Base-by-base conservation (phyloP, 257 asterid genomes). In the Solanum ossicruentum region DNA sequence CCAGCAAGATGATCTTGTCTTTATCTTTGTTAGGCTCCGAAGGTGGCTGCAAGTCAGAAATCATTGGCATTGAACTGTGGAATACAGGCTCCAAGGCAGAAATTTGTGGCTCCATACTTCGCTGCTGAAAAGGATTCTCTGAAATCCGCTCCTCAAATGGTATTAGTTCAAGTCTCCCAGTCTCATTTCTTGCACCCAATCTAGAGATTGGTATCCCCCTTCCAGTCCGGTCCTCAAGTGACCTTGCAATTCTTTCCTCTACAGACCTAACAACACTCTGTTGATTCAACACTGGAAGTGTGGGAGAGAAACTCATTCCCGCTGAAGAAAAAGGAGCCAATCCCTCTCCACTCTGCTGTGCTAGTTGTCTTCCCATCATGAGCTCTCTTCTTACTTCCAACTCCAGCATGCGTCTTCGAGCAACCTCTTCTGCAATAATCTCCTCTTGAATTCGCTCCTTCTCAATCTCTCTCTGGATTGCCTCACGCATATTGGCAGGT, bases 371-470 rank as follows among this genome's bases (percentile, higher is more conserved):
- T 86, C 90, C 94, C 85, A 89, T 83, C 92, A 83, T 89, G 54
- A 93, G 70, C 85, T 92, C 97, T 73, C 87, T 85, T 87, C 94
- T 89, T 70, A 92, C 96, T 86, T 93, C 97, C 70, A 88, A 92
- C 87, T 93, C 96, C 43, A 93, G 61, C 18, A 61, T 84, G 10
- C 90, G 92, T 84, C 93, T 94, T 86, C 90, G 85, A 7, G 88
- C 75, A 9, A 88, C 78, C 86, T 92, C 97, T 5, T 89, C 85
- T 73, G 83, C 85, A 72, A 92, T 91, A 56, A 94, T 90, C 85
- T 92, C 94, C 79, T 88, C 89, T 60, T 95, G 88, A 23, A 93
- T 92, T 26, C 56, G 82, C 78, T 91, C 90, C 88, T 92, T 93
- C 84, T 95, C 83, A 52, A 78, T 41, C 58, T 89, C 93, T 81